These are phyloP conservation scores for Pseudogymnoascus sp. DNA, from an alignment of 2,329 filamentous ascomycete genomes.

Conservation along the genomic window DNA sequence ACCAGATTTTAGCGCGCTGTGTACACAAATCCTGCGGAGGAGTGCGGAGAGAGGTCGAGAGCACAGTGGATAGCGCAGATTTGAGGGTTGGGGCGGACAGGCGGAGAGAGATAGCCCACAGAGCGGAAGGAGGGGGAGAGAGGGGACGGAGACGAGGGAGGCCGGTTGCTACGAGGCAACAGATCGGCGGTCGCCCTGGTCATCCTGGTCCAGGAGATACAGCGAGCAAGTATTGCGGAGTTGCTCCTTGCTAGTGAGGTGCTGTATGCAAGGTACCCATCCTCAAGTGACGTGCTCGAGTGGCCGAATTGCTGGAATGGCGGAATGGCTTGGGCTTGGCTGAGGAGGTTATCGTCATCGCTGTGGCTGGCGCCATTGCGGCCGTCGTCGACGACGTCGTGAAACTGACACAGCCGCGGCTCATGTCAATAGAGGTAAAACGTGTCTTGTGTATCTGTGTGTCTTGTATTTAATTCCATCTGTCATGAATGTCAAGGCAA, in stretches of 20 bases:
- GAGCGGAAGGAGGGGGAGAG: not conserved
- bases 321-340: not conserved
- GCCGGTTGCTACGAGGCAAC: not conserved
- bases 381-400: not conserved
- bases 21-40: not conserved
- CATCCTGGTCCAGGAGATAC: not conserved
- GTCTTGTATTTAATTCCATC: not conserved
- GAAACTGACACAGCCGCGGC: not conserved
- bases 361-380: no score
- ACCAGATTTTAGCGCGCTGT: not conserved
- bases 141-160: not conserved
- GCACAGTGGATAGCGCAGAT: not conserved
- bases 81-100: not conserved
- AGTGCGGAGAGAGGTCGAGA: not conserved
- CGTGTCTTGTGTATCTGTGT: not conserved
- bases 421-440: not conserved
- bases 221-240: not conserved
- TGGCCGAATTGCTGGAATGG: not conserved
- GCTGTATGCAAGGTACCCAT: not conserved
- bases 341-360: not conserved
- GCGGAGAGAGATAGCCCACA: not conserved
- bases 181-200: constrained; percentile 1
- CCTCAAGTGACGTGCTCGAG: not conserved
- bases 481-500: not conserved
- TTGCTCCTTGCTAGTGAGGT: not conserved